phyloP scores from a whole-genome alignment of 2,329 filamentous ascomycete species.

The Ophidiomyces ophidiicola region DNA sequence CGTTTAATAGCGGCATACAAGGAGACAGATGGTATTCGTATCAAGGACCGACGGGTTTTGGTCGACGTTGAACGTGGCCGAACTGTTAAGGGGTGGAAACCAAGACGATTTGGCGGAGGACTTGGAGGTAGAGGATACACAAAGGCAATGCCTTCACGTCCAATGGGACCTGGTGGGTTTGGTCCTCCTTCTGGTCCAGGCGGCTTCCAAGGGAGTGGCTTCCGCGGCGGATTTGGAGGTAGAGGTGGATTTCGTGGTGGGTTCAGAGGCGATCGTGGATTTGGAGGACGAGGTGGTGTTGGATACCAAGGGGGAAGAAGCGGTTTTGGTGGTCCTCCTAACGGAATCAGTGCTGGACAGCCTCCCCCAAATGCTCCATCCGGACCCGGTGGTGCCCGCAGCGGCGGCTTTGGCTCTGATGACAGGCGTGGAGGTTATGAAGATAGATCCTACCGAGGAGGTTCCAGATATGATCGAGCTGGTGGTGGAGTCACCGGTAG shows the following conservation, averaged over 20 bases:
- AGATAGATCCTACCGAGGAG: conserved; percentile 42
- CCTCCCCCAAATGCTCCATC: conserved; percentile 40
- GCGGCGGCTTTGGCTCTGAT: conserved; percentile 38
- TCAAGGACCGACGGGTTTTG: conserved; percentile 82
- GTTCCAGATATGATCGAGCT: conserved; percentile 38
- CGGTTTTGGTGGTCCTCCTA: conserved; percentile 32
- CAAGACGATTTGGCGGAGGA: conserved; percentile 79
- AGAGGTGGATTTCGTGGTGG: conserved; percentile 43
- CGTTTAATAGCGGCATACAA: conserved; percentile 72
- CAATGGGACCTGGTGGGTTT: conserved; percentile 51
- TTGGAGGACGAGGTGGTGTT: conserved; percentile 40
- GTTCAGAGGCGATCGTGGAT: conserved; percentile 41
- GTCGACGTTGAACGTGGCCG: conserved; percentile 94
- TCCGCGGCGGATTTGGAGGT: conserved; percentile 43
- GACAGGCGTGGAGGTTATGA: conserved; percentile 45
- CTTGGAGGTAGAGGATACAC: conserved; percentile 89
- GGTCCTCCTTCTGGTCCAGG: conserved; percentile 45
- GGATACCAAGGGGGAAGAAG: conserved; percentile 48
- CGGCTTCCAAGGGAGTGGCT: conserved; percentile 43
- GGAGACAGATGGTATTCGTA: conserved; percentile 73
- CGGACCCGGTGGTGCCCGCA: conserved; percentile 45
- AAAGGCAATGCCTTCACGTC: conserved; percentile 61
- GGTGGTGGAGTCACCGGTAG: conserved; percentile 52
- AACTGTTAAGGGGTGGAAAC: conserved; percentile 87
- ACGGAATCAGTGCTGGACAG: conserved; percentile 24